phyloP scores from a whole-genome alignment of 2,329 filamentous ascomycete genomes.

The Didymella glomerata region DNA sequence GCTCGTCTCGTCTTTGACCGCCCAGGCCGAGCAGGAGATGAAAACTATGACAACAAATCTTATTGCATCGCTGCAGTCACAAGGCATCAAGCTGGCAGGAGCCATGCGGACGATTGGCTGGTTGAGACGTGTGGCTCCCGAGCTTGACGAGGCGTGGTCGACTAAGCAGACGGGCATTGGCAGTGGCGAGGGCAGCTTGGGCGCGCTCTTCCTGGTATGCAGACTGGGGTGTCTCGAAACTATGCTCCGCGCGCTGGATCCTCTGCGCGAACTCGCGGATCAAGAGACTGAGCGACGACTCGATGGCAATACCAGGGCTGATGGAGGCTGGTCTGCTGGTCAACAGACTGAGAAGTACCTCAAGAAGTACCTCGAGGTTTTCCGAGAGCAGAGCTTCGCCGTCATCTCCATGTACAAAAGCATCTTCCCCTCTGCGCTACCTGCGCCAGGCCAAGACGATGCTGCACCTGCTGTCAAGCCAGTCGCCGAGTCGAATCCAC shows the following conservation, averaged over 20 bases:
- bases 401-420: slow-evolving; percentile 95
- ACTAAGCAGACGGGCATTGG: slow-evolving; percentile 42
- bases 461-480: slow-evolving; percentile 37
- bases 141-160: slow-evolving; percentile 65
- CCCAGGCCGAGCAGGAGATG: slow-evolving; percentile 86
- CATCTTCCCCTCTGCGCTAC: slow-evolving; percentile 74
- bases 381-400: slow-evolving; percentile 95
- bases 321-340: slow-evolving; percentile 70
- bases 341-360: slow-evolving; percentile 94
- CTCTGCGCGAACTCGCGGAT: slow-evolving; percentile 86
- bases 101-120: slow-evolving; percentile 92
- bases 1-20: slow-evolving; percentile 75
- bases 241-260: slow-evolving; percentile 84
- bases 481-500: slow-evolving; percentile 39
- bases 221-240: slow-evolving; percentile 79
- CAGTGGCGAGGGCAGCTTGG: slow-evolving; percentile 71
- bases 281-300: slow-evolving; percentile 71
- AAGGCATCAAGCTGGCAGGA: slow-evolving; percentile 84
- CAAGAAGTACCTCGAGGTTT: slow-evolving; percentile 96
- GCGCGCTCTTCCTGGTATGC: slow-evolving; percentile 86
- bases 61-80: slow-evolving; percentile 76
- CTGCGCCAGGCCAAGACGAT: slow-evolving; percentile 47
- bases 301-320: slow-evolving; percentile 40
- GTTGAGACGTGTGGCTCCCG: slow-evolving; percentile 85
- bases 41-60: slow-evolving; percentile 87